Evolutionary conservation across 169 alveolate species (phyloP).

Genomic region (Plasmodium coatneyi): DNA sequence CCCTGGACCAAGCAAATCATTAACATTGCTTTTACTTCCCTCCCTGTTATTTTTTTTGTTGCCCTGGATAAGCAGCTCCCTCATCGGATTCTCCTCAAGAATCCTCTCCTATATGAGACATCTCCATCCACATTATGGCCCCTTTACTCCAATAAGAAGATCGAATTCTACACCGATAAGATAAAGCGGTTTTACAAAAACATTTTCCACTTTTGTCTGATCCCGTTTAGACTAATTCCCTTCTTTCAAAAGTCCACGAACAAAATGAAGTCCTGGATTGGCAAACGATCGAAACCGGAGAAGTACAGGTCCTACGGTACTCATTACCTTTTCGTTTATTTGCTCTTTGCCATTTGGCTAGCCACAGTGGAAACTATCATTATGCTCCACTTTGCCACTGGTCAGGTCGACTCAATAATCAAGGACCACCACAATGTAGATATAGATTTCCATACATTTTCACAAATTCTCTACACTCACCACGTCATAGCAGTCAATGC

Average conservation of each 20-base stretch:
- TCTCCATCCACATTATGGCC: conserved; percentile 82
- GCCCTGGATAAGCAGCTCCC: conserved; percentile 87
- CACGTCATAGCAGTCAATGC: conserved; percentile 81
- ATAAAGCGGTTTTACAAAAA: conserved; percentile 40
- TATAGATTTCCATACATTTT: conserved; percentile 78
- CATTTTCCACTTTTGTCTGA: background rate
- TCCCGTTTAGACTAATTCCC: conserved; percentile 59
- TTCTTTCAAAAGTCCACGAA: conserved; percentile 25
- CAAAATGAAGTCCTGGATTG: conserved; percentile 74
- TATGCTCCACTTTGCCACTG: conserved; percentile 74
- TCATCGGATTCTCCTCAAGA: conserved; percentile 78
- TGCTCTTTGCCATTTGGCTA: conserved; percentile 83
- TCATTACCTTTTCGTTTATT: conserved; percentile 76
- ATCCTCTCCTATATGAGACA: conserved; percentile 83
- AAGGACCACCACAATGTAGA: conserved; percentile 53
- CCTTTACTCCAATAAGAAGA: conserved; percentile 16
- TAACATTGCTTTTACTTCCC: conserved; percentile 84
- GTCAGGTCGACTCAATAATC: conserved; percentile 56
- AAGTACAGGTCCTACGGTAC: conserved; percentile 78
- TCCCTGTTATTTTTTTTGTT: conserved; percentile 84
- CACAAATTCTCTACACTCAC: conserved; percentile 80
- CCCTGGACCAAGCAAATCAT: conserved; percentile 85
- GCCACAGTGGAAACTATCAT: conserved; percentile 78
- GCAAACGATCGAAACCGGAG: conserved; percentile 75
- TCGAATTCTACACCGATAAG: conserved; percentile 38